These are phyloP conservation scores for Dicorynia guianensis DNA, from an alignment of 306 rosid species.

Conservation along the genomic window DNA sequence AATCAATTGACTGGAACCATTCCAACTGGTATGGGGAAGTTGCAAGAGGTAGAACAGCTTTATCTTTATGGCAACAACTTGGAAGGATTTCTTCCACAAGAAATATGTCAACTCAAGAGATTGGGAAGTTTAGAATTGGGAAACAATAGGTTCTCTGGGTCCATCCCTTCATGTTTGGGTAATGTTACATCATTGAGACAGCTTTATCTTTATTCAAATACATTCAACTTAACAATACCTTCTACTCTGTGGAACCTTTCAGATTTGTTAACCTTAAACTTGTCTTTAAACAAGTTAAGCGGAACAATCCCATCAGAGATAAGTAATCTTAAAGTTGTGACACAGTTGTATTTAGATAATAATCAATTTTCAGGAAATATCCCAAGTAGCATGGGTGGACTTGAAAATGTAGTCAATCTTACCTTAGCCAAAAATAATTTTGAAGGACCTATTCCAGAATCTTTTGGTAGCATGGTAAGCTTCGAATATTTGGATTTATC, in stretches of 20 bases:
- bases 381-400: neutral
- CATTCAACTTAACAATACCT: neutral
- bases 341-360: neutral
- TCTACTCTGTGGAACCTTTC: no score
- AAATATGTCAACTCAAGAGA: neutral
- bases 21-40: neutral
- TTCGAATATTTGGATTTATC: slow-evolving; percentile 22
- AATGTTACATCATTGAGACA: neutral
- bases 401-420: neutral
- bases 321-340: neutral
- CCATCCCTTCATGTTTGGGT: neutral
- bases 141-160: neutral
- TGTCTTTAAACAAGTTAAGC: no score
- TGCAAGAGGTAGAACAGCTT: no score
- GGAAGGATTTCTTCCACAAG: neutral
- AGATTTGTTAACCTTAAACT: no score
- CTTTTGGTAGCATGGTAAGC: slow-evolving; percentile 19
- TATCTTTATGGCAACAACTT: neutral
- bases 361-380: neutral
- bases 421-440: neutral
- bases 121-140: neutral
- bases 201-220: neutral
- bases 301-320: no score
- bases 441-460: slow-evolving; percentile 37
- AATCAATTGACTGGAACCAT: neutral